These are phyloP conservation scores for Rostrohypoxylon terebratum DNA, from an alignment of 495 filamentous ascomycete genomes.

Conservation along the genomic window DNA sequence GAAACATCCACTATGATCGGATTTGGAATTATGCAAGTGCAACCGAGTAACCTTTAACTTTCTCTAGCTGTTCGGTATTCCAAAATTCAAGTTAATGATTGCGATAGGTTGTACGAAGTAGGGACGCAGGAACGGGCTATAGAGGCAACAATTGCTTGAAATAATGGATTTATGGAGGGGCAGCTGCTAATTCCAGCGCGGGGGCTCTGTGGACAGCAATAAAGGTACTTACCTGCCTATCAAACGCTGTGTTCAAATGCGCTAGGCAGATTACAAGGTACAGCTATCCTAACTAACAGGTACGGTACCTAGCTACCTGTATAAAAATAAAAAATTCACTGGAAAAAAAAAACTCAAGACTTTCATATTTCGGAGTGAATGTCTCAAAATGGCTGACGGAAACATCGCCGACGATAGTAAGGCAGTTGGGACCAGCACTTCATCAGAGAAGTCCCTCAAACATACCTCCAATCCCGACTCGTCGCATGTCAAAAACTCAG, in stretches of 20 bases:
- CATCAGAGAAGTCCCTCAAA: constrained; percentile 26
- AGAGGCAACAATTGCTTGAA: background rate
- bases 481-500: constrained; percentile 11
- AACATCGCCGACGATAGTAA: constrained; percentile 12
- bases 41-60: background rate
- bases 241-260: background rate
- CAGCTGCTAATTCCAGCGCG: constrained; percentile 14
- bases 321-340: constrained; percentile 16
- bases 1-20: background rate
- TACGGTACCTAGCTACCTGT: background rate
- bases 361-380: background rate
- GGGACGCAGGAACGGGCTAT: too few relatives aligned
- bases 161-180: constrained; percentile 7
- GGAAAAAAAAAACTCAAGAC: constrained; percentile 19
- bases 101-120: background rate
- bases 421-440: background rate
- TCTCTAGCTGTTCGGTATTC: too few relatives aligned
- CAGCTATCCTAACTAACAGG: too few relatives aligned
- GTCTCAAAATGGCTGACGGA: constrained; percentile 21
- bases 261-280: constrained; percentile 7
- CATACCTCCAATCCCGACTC: constrained; percentile 21
- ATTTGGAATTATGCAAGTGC: background rate
- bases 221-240: background rate
- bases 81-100: background rate
- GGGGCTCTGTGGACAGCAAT: constrained; percentile 16